Evolutionary conservation across 345 rosid species (phyloP), one percentile per base, ranked within the genome.

Genomic region (Noccaea caerulescens): DNA sequence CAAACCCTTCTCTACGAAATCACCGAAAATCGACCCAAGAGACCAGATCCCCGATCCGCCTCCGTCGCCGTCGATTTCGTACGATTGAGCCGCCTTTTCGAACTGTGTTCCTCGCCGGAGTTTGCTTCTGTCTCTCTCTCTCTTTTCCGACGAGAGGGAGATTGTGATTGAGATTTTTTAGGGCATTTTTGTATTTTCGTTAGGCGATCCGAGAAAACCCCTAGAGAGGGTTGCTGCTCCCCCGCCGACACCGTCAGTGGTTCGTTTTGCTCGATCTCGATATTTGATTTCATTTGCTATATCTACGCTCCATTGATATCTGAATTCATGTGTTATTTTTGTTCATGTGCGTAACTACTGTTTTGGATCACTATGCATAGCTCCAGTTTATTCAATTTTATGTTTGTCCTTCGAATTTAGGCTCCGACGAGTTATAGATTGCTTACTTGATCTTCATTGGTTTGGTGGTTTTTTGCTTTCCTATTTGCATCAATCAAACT

Each of bases 11-110:
- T 39, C 25, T 11, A 12, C 67, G 68, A 47, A 49, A 66, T 66
- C 77, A 9, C 65, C 53, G 67, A 45, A n/a, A 27, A 27, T 23
- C 34, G 62, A 32, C 60, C 39, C 39, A 45, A 16, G 30, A 5
- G 38, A 36, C 63, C 52, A 68, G 79, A 68, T 75, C 74, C 38
- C 38, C 74, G 74, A 68, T 75, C 73, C 78, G 50, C 13, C 72
- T 57, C 69, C 66, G 50, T 47, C 71, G 65, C 77, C 65, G 58
- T 65, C 49, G 52, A 0, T 46, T 54, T 30, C 58, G 30, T 8
- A 45, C 11, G 14, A 44, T 36, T 41, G 12, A 53, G 72, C 79
- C 69, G 68, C 57, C 68, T 14, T 57, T 12, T 56, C 9, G 49
- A 54, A 72, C 62, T 53, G 46, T 52, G 1, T 4, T 51, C 33